Conservation (phyloP, 2,329 filamentous ascomycete species). For the Fusarium subglutinans region DNA sequence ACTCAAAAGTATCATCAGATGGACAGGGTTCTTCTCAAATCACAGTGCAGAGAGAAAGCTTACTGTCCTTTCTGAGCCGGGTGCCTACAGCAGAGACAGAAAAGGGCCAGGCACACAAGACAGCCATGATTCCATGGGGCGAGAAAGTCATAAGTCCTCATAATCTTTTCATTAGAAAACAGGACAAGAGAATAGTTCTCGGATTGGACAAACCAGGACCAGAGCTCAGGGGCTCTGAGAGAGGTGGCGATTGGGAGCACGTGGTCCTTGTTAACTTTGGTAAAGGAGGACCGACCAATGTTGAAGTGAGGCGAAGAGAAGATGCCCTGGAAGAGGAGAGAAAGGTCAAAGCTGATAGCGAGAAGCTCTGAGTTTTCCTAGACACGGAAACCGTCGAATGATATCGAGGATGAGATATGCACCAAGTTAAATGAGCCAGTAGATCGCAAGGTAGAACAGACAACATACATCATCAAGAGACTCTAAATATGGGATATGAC, state of each 20-base stretch:
- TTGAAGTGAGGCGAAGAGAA: conserved; percentile 61
- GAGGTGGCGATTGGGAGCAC: conserved; percentile 66
- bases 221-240: conserved; percentile 59
- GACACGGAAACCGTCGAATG: background rate
- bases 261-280: conserved; percentile 66
- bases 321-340: conserved; percentile 61
- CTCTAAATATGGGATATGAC: background rate
- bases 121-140: conserved; percentile 61
- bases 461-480: background rate
- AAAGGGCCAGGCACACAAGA: conserved; percentile 51
- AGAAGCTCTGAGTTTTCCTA: conserved; percentile 40
- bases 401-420: background rate
- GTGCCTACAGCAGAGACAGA: conserved; percentile 54
- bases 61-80: conserved; percentile 63
- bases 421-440: background rate
- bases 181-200: conserved; percentile 61
- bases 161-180: conserved; percentile 54
- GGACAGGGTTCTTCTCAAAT: conserved; percentile 47
- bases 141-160: conserved; percentile 71
- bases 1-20: conserved; percentile 42
- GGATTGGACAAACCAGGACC: conserved; percentile 66
- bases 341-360: conserved; percentile 37
- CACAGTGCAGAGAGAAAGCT: conserved; percentile 58
- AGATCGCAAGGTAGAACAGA: background rate
- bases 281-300: conserved; percentile 60